phyloP scores from a whole-genome alignment of 768 basidiomycete genomes.

The Lactarius tabidus region DNA sequence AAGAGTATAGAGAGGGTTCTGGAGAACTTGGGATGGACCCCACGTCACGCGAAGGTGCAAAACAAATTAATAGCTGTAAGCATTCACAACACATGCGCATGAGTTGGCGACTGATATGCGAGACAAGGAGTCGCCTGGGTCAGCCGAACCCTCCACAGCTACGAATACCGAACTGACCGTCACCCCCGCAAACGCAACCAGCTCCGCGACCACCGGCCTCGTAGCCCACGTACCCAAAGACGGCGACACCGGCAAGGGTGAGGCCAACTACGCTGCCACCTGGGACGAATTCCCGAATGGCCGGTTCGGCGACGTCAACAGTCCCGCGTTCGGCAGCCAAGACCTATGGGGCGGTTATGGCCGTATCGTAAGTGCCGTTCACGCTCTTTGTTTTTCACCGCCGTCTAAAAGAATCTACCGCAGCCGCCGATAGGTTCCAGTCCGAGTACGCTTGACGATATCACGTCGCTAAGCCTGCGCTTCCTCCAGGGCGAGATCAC shows the following conservation, averaged over 20 bases:
- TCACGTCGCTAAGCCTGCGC: constrained; percentile 74
- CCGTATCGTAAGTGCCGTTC: constrained; percentile 44
- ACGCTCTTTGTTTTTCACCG: background rate
- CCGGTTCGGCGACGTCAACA: constrained; percentile 95
- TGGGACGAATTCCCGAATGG: constrained; percentile 99
- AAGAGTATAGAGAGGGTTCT: constrained; percentile 88
- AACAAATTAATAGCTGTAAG: constrained; percentile 69
- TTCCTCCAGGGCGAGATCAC: constrained; percentile 71
- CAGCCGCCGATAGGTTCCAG: constrained; percentile 10
- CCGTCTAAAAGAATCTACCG: background rate
- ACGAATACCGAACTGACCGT: constrained; percentile 45
- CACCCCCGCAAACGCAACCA: constrained; percentile 61
- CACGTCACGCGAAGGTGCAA: constrained; percentile 36
- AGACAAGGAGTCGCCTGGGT: constrained; percentile 32
- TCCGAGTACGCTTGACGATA: constrained; percentile 41
- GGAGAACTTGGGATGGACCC: constrained; percentile 72
- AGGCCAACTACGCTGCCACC: constrained; percentile 68
- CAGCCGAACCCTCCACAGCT: constrained; percentile 27
- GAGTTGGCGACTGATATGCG: background rate
- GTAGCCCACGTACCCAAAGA: constrained; percentile 46
- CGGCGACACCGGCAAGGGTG: constrained; percentile 62
- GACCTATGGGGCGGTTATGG: constrained; percentile 73
- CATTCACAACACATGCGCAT: background rate
- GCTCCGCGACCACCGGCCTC: constrained; percentile 55
- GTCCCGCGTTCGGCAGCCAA: constrained; percentile 87